These are phyloP conservation scores for Agapanthus africanus DNA, from an alignment of 106 monocot genomes.

Conservation along the genomic window DNA sequence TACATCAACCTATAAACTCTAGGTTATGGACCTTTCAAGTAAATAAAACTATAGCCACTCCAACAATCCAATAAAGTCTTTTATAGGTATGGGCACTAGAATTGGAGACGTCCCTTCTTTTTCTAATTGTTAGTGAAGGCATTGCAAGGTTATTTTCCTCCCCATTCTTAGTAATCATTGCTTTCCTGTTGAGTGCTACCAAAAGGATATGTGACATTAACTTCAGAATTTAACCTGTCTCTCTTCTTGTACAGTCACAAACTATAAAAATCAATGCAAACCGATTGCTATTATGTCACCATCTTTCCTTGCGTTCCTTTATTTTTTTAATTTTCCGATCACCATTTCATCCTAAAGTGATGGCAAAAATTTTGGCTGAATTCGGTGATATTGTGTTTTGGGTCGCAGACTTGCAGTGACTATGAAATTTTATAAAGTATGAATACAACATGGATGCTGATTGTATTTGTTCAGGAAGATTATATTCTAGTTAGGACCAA, in stretches of 20 bases:
- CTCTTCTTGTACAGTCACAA: not conserved
- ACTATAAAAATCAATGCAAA: not conserved
- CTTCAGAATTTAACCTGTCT: not conserved
- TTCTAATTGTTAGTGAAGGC: not conserved
- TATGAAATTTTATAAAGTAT: too few species aligned
- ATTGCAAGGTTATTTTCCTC: not conserved
- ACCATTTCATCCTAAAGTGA: too few species aligned
- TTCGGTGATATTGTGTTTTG: too few species aligned
- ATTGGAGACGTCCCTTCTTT: not conserved
- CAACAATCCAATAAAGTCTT: not conserved
- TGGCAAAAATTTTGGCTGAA: too few species aligned
- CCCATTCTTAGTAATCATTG: not conserved
- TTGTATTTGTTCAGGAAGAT: too few species aligned
- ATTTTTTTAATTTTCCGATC: too few species aligned
- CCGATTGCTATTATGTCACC: not conserved
- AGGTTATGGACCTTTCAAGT: conserved; percentile 6
- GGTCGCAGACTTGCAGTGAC: too few species aligned
- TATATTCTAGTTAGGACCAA: too few species aligned
- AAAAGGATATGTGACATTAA: not conserved
- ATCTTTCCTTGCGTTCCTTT: not conserved
- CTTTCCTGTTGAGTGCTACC: not conserved
- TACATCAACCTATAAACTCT: not conserved
- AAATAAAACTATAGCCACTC: not conserved
- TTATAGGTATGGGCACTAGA: not conserved
- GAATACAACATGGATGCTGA: too few species aligned